Base-by-base conservation (phyloP, 2,329 filamentous ascomycete species). In the Shiraia sp. region DNA sequence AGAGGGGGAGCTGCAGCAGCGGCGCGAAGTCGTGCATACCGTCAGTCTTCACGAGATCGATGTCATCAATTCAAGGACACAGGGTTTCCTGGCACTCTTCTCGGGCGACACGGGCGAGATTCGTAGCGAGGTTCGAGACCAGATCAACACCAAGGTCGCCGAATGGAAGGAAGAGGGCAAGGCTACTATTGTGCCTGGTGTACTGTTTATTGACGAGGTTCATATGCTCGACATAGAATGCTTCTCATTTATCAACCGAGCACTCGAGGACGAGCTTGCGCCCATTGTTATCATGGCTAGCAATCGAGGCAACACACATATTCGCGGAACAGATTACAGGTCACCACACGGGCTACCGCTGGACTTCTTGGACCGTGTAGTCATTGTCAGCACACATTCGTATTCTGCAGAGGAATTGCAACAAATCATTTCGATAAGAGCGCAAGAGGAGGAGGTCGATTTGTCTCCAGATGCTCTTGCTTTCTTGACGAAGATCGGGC, bases 101-200 rank as follows among this genome's bases (percentile, higher is more conserved):
- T 96, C 92, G 0, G 93, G 93, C 51, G 93, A 99, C 70, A 99
- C 93, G 1, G 93, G 93, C 57, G 93, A 99, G 77, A 99, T 99
- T 61, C 81, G 93, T 63, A 95, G 89, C 70, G 93, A 99, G 72
- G 92, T 99, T 49, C 86, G 93, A 42, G 92, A 97, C 69, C 93
- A 99, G 76, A 99, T 99, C 79, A 95, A 99, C 75, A 96, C 89
- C 57, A 99, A 99, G 74, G 91, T 99, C 2, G 91, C 86, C 33
- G 93, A 99, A 73, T 99, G 93, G 93, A 96, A 95, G 73, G 93
- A 99, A 72, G 93, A 99, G 73, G 93, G 93, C 74, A 99, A 99
- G 72, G 93, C 93, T 3, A 91, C 95, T 73, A 97, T 99, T 40
- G 90, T 99, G 0, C 93, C 93, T 0, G 93, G 93, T 32, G 93